These are phyloP conservation scores for Trichoderma gracile DNA, from an alignment of 2,329 filamentous ascomycete species.

Conservation along the genomic window DNA sequence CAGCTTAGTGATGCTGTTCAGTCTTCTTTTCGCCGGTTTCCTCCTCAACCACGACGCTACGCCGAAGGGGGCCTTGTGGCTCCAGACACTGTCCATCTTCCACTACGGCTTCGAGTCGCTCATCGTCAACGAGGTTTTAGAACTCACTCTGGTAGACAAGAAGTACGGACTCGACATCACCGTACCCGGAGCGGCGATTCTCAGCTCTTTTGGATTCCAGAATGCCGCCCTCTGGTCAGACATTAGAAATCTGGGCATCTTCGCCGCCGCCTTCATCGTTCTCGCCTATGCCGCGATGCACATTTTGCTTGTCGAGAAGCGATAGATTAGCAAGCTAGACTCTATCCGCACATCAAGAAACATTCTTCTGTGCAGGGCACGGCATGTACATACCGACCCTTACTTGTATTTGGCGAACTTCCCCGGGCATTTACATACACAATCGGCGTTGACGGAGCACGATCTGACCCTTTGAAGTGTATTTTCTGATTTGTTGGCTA, in stretches of 20 bases:
- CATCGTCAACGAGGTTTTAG: slow-evolving; percentile 94
- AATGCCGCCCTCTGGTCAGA: slow-evolving; percentile 84
- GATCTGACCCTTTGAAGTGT: neutral
- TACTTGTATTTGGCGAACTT: slow-evolving; percentile 4
- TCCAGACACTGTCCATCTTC: slow-evolving; percentile 94
- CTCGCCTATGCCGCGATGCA: slow-evolving; percentile 94
- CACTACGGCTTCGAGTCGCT: slow-evolving; percentile 96
- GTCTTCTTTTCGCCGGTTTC: slow-evolving; percentile 88
- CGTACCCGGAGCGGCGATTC: slow-evolving; percentile 88
- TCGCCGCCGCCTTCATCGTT: slow-evolving; percentile 79
- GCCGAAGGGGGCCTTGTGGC: slow-evolving; percentile 79
- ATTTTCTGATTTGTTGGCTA: slow-evolving; percentile 5
- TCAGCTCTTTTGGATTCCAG: slow-evolving; percentile 93
- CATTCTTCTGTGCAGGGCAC: slow-evolving; percentile 10
- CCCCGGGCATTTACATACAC: slow-evolving; percentile 9
- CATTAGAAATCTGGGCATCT: slow-evolving; percentile 76
- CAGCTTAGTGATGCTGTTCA: slow-evolving; percentile 96
- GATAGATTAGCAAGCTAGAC: slow-evolving; percentile 37
- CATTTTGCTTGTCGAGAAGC: slow-evolving; percentile 83
- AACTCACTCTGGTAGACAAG: slow-evolving; percentile 84
- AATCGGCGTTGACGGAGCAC: slow-evolving; percentile 20
- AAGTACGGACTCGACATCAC: slow-evolving; percentile 97
- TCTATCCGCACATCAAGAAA: neutral
- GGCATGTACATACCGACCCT: slow-evolving; percentile 21
- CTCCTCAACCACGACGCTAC: slow-evolving; percentile 94